Conservation (phyloP, 2,329 filamentous ascomycete species). For the Periconia sp. region DNA sequence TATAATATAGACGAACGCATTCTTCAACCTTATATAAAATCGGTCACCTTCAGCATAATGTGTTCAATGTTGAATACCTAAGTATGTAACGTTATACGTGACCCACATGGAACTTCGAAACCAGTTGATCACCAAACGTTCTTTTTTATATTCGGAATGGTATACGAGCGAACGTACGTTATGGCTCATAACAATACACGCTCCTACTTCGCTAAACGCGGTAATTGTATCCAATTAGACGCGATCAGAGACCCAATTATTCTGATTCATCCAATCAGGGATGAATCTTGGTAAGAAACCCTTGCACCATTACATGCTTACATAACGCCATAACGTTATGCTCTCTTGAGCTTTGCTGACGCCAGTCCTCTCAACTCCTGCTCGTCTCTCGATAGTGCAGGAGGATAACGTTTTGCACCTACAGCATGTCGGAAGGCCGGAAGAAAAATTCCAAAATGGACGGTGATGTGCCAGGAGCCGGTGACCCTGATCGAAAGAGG, state of each 20-base stretch:
- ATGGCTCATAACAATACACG: too few relatives aligned
- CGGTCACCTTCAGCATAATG: too few relatives aligned
- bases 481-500: slow-evolving; percentile 34
- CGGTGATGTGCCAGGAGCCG: slow-evolving; percentile 20
- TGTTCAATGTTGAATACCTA: too few relatives aligned
- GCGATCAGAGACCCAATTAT: slow-evolving; percentile 18
- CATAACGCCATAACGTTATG: slow-evolving; percentile 27
- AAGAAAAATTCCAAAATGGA: slow-evolving; percentile 23
- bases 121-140: too few relatives aligned
- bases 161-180: too few relatives aligned
- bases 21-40: too few relatives aligned
- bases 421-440: slow-evolving; percentile 23
- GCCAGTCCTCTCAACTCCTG: neutral
- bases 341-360: neutral
- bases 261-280: slow-evolving; percentile 4
- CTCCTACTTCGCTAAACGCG: too few relatives aligned
- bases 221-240: too few relatives aligned
- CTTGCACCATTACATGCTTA: slow-evolving; percentile 5
- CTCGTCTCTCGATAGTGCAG: slow-evolving; percentile 10
- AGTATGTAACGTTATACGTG: too few relatives aligned
- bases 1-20: too few relatives aligned
- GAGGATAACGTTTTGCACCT: slow-evolving; percentile 9
- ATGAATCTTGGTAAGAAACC: neutral
- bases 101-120: too few relatives aligned
- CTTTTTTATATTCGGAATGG: too few relatives aligned